phyloP scores from a whole-genome alignment of 164 flowering plant species.

The grape (Vitis vinifera) region ASM3070453v1 NC_081815.1:1318501-1319000 shows the following conservation, averaged over 20 bases:
- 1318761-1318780: conserved; percentile 47
- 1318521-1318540: conserved; percentile 58
- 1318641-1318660: conserved; percentile 34
- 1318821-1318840: conserved; percentile 33
- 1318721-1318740: conserved; percentile 29
- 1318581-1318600: conserved; percentile 43
- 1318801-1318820: conserved; percentile 40
- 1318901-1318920: conserved; percentile 36
- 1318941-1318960: conserved; percentile 48
- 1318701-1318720: conserved; percentile 33
- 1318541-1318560: conserved; percentile 36
- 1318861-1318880: conserved; percentile 26
- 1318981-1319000: conserved; percentile 36
- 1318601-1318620: conserved; percentile 34
- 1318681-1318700: conserved; percentile 43
- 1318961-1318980: conserved; percentile 39
- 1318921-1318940: conserved; percentile 46
- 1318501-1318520: conserved; percentile 55
- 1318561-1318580: conserved; percentile 53
- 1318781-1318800: conserved; percentile 46
- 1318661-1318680: conserved; percentile 42
- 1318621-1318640: conserved; percentile 26
- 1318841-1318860: conserved; percentile 19
- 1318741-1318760: conserved; percentile 35
- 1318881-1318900: conserved; percentile 27